Evolutionary conservation across 2,329 filamentous ascomycete species (phyloP), one percentile per base, ranked within the genome.

Genomic region (Colletotrichum falcatum): DNA sequence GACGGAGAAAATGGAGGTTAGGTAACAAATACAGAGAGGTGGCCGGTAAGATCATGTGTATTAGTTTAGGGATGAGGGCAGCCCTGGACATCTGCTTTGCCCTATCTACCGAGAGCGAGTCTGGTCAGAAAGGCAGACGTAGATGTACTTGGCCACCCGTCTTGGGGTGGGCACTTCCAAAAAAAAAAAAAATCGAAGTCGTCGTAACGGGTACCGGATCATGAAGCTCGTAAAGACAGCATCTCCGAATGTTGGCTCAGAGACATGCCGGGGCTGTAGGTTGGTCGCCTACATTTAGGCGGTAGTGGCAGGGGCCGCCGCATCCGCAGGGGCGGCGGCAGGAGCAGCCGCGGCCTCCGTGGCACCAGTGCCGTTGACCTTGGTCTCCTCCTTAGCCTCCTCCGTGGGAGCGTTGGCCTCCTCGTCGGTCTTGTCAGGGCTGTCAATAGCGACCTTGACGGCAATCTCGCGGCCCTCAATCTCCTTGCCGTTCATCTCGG

Each of bases 391-490:
- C 63, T 82, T 79, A 67, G 82, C 76, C 77, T 68, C 65, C 74
- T 86, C 84, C 61, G 82, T 79, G 68, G 82, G 82, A 73, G 83
- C 84, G 78, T 87, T 92, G 79, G 92, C 90, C 81, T 98, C 95
- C 84, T 98, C 95, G 74, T 92, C 89, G 72, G 89, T 91, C 92
- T 98, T 99, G 85, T 97, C 95, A 74, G 96, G 96, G 88, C 94
- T 98, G 87, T 99, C 96, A 80, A 99, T 98, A 80, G 96, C 96
- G 81, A 99, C 95, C 93, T 99, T 99, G 89, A 99, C 96, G 75
- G 96, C 96, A 77, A 99, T 99, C 87, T 98, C 95, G 79, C 96
- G 95, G 74, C 95, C 96, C 83, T 98, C 96, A 76, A 99, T 96
- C 82, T 97, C 94, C 91, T 97, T 98, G 85, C 94, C 96, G 85